phyloP scores from a whole-genome alignment of 225 moss, liverwort and hornwort species.

The Pleurozium schreberi region DNA sequence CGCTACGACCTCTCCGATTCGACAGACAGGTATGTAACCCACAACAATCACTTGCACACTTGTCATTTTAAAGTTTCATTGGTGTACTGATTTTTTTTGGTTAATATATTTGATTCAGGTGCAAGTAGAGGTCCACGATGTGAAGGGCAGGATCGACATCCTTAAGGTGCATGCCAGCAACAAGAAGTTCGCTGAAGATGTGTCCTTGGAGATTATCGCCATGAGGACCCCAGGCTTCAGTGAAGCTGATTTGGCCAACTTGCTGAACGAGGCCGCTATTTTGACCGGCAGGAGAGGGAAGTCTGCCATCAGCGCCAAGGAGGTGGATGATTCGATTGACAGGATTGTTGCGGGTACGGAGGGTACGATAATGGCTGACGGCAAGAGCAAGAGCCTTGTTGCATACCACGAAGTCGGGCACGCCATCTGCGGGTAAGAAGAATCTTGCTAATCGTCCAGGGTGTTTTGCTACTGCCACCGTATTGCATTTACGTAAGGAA shows the following conservation, averaged over 20 bases:
- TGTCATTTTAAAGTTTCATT: neutral
- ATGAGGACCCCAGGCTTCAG: constrained; percentile 50
- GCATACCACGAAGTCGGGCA: constrained; percentile 58
- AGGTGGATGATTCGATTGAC: constrained; percentile 45
- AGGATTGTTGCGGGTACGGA: constrained; percentile 45
- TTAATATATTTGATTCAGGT: neutral
- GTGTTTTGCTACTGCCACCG: too few species aligned
- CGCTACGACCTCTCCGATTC: constrained; percentile 40
- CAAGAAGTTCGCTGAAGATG: constrained; percentile 34
- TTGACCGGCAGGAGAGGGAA: constrained; percentile 41
- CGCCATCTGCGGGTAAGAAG: constrained; percentile 40
- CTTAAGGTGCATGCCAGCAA: constrained; percentile 44
- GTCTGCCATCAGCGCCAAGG: constrained; percentile 20
- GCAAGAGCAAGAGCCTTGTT: constrained; percentile 42
- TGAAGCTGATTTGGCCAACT: constrained; percentile 36
- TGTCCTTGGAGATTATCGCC: constrained; percentile 36
- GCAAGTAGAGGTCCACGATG: constrained; percentile 37
- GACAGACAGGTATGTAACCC: constrained; percentile 22
- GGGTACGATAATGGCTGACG: constrained; percentile 30
- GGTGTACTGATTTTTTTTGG: neutral
- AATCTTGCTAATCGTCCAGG: neutral
- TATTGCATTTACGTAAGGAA: neutral
- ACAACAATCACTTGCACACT: neutral
- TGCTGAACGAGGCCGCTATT: constrained; percentile 42
- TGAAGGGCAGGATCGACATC: constrained; percentile 34